A percentile compares a stretch with the other conserved stretches of the same genome.
Conservation (phyloP, 805 yeast species). For the Cyberlindnera samutprakarnensis region DNA sequence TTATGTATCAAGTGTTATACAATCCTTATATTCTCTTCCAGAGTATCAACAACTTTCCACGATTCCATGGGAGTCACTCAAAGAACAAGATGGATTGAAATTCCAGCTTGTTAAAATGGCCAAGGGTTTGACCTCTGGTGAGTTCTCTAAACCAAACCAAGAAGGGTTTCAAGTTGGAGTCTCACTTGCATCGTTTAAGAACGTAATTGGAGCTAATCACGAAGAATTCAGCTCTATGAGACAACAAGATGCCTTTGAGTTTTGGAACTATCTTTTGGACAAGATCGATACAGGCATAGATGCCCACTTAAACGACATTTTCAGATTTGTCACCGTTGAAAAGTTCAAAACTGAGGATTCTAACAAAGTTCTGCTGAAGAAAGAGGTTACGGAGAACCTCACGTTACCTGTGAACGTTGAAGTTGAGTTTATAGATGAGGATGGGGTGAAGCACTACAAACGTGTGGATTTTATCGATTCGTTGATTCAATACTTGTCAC, state of each 20-base stretch:
- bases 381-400: slow-evolving; percentile 54
- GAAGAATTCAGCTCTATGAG: slow-evolving; percentile 77
- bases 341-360: slow-evolving; percentile 47
- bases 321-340: slow-evolving; percentile 60
- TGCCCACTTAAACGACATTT: slow-evolving; percentile 32
- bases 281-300: slow-evolving; percentile 48
- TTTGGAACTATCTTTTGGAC: slow-evolving; percentile 60
- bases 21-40: slow-evolving; percentile 46
- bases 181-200: slow-evolving; percentile 68
- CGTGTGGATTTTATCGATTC: slow-evolving; percentile 32
- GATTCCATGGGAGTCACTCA: slow-evolving; percentile 33
- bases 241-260: slow-evolving; percentile 96
- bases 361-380: slow-evolving; percentile 46
- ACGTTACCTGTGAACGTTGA: slow-evolving; percentile 50
- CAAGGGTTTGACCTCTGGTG: slow-evolving; percentile 71
- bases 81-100: slow-evolving; percentile 42
- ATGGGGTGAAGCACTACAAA: slow-evolving; percentile 38
- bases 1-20: slow-evolving; percentile 77
- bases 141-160: slow-evolving; percentile 55
- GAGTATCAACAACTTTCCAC: slow-evolving; percentile 20
- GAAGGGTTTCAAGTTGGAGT: slow-evolving; percentile 63
- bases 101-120: slow-evolving; percentile 74
- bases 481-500: slow-evolving; percentile 42
- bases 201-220: slow-evolving; percentile 69
- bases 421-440: slow-evolving; percentile 30